Evolutionary conservation across 805 yeast species (phyloP).

Genomic region (Zygoascus biomembranicola): DNA sequence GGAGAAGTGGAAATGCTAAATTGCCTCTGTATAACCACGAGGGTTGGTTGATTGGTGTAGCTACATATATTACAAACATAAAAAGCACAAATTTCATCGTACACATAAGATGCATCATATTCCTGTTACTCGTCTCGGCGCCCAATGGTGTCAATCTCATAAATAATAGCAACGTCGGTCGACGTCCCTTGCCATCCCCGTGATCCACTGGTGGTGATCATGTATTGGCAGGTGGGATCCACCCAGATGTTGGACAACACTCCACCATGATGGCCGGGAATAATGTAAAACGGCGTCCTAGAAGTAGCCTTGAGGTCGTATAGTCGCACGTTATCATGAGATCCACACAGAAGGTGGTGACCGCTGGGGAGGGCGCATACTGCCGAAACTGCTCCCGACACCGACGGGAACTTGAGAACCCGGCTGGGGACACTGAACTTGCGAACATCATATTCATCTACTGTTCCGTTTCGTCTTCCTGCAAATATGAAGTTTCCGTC

Average conservation of each 20-base stretch:
- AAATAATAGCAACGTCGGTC: constrained; percentile 73
- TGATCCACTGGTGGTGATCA: constrained; percentile 88
- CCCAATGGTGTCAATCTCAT: constrained; percentile 44
- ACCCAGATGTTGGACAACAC: constrained; percentile 65
- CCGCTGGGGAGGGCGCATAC: constrained; percentile 74
- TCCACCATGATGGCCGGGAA: constrained; percentile 97
- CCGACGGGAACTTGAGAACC: constrained; percentile 65
- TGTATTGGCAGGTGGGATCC: constrained; percentile 80
- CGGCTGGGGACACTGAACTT: constrained; percentile 41
- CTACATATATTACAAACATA: no score
- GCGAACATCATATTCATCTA: constrained; percentile 45
- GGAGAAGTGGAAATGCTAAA: no score
- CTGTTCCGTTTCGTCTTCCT: constrained; percentile 83
- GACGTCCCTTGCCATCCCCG: constrained; percentile 89
- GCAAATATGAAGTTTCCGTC: constrained; percentile 73
- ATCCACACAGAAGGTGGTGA: constrained; percentile 75
- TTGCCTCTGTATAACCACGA: no score
- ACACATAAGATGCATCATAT: no score
- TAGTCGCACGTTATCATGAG: constrained; percentile 79
- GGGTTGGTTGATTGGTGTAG: no score
- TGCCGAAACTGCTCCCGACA: constrained; percentile 85
- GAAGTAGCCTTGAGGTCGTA: constrained; percentile 52
- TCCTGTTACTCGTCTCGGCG: no score
- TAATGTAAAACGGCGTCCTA: constrained; percentile 68
- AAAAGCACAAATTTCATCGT: no score